Percentiles rank a stretch among this genome's conserved stretches.
phyloP scores from a whole-genome alignment of 2,329 filamentous ascomycete species.

The Phialemonium atrogriseum region DNA sequence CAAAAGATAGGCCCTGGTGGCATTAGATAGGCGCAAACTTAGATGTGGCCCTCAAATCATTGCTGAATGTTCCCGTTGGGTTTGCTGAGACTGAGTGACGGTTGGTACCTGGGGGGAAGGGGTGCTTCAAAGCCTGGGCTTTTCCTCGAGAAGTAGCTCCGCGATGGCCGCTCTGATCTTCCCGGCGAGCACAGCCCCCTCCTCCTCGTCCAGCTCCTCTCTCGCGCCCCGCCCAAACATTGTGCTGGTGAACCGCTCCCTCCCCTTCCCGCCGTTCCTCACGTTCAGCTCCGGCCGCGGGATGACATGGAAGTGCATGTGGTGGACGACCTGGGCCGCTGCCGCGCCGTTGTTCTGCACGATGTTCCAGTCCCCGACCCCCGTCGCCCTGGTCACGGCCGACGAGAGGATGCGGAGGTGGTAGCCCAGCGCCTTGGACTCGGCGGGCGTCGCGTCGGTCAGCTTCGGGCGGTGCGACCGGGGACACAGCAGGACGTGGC shows the following conservation, averaged over 20 bases:
- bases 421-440: slow-evolving; percentile 58
- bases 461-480: slow-evolving; percentile 71
- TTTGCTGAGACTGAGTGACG: too few relatives aligned
- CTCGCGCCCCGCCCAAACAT: slow-evolving; percentile 73
- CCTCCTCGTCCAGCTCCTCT: slow-evolving; percentile 69
- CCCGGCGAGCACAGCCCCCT: slow-evolving; percentile 52
- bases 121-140: too few relatives aligned
- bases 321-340: slow-evolving; percentile 85
- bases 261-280: slow-evolving; percentile 44
- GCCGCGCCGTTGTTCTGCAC: slow-evolving; percentile 91
- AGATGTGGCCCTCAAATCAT: too few relatives aligned
- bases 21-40: too few relatives aligned
- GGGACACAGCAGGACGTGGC: slow-evolving; percentile 77
- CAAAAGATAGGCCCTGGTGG: too few relatives aligned
- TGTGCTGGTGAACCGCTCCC: slow-evolving; percentile 56
- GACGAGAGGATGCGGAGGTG: slow-evolving; percentile 65
- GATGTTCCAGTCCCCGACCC: slow-evolving; percentile 83
- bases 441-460: slow-evolving; percentile 54
- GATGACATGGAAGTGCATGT: slow-evolving; percentile 93
- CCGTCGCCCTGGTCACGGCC: slow-evolving; percentile 61
- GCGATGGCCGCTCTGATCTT: slow-evolving; percentile 42
- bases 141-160: slow-evolving; percentile 34
- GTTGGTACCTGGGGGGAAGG: too few relatives aligned
- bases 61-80: too few relatives aligned
- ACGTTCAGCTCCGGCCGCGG: slow-evolving; percentile 70